Conservation (phyloP, 495 filamentous ascomycete species). For the Geopyxis carbonaria region DNA sequence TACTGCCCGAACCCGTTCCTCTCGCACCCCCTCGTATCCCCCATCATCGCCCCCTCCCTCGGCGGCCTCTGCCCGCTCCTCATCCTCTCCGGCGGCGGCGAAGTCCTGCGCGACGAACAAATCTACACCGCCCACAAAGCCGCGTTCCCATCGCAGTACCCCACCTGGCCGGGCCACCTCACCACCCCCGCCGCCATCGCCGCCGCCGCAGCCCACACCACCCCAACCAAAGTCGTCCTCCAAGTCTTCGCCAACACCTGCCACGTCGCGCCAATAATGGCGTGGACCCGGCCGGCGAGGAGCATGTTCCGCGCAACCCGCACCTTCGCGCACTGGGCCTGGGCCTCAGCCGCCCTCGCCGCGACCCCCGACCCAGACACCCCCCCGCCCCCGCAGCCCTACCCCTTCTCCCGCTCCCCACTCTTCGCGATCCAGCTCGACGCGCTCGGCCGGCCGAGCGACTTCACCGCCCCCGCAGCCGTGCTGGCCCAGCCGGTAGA, state of each 20-base stretch:
- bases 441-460: too few relatives aligned
- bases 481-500: constrained; percentile 32
- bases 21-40: constrained; percentile 76
- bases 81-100: constrained; percentile 71
- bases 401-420: too few relatives aligned
- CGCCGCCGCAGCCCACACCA: constrained; percentile 12
- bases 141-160: constrained; percentile 30
- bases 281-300: constrained; percentile 85
- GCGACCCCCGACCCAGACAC: too few relatives aligned
- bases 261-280: constrained; percentile 77
- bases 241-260: constrained; percentile 93
- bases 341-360: neutral
- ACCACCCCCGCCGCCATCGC: neutral
- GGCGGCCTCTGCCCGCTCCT: constrained; percentile 78
- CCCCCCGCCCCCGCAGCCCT: neutral
- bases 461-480: neutral
- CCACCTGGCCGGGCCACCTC: neutral
- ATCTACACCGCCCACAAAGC: constrained; percentile 91
- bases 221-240: constrained; percentile 80
- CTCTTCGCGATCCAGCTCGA: too few relatives aligned
- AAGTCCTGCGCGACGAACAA: constrained; percentile 81
- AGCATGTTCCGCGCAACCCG: constrained; percentile 82
- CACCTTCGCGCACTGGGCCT: constrained; percentile 87
- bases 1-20: constrained; percentile 81
- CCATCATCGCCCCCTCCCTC: constrained; percentile 64